These are phyloP conservation scores for Durusdinium trenchii DNA, from an alignment of 73 alveolate genomes.

Conservation along the genomic window DNA sequence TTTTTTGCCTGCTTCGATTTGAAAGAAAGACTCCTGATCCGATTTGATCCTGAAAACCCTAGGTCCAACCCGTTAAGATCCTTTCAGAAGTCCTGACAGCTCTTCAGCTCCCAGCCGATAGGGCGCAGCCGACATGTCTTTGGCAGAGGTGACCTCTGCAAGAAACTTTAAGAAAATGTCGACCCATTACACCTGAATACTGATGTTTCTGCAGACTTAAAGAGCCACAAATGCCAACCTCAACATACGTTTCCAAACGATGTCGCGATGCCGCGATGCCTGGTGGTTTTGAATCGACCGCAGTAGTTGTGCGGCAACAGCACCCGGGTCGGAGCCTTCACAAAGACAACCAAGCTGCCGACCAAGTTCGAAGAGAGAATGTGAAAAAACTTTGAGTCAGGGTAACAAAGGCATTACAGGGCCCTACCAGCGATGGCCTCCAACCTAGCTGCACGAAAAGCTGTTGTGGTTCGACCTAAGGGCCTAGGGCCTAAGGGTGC, in stretches of 20 bases:
- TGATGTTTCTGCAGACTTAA: not conserved
- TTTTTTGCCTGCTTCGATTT: too few species aligned
- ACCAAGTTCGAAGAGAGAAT: too few species aligned
- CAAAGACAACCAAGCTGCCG: too few species aligned
- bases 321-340: conserved; percentile 59
- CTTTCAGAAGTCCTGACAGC: too few species aligned
- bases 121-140: conserved; percentile 40
- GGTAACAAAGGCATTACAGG: too few species aligned
- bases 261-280: not conserved
- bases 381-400: too few species aligned
- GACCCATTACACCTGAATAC: not conserved
- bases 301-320: conserved; percentile 11
- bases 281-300: conserved; percentile 58
- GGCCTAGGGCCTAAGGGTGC: too few species aligned
- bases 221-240: not conserved
- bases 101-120: not conserved
- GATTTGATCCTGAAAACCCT: not conserved
- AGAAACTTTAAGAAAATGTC: not conserved
- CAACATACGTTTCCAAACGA: not conserved
- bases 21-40: too few species aligned
- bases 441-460: too few species aligned
- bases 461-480: too few species aligned
- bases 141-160: conserved; percentile 22
- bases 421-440: too few species aligned
- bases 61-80: too few species aligned